phyloP scores from a whole-genome alignment of 805 yeast genomes.

The Vanderwaltozyma polyspora region DNA sequence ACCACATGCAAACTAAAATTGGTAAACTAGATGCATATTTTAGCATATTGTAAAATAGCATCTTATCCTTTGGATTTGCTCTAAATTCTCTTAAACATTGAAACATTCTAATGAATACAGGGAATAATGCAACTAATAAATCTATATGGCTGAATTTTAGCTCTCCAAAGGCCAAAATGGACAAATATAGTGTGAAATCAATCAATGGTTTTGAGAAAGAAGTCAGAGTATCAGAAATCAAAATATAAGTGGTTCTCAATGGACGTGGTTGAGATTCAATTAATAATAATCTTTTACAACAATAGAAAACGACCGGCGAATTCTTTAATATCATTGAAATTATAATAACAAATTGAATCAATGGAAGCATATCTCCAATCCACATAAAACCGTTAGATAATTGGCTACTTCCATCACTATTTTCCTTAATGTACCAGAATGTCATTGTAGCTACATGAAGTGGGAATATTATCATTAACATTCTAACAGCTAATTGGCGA shows the following conservation, averaged over 20 bases:
- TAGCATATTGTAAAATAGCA: constrained; percentile 57
- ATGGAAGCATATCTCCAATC: constrained; percentile 8
- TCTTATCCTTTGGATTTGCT: constrained; percentile 28
- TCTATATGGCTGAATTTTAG: constrained; percentile 14
- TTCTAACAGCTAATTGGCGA: constrained; percentile 15
- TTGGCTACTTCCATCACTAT: constrained; percentile 6
- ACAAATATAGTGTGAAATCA: constrained; percentile 51
- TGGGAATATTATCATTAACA: constrained; percentile 19
- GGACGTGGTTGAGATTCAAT: constrained; percentile 26
- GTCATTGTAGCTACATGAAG: constrained; percentile 7
- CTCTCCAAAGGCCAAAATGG: constrained; percentile 29
- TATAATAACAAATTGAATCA: constrained; percentile 14
- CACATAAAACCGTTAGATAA: neutral
- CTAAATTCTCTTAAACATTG: constrained; percentile 72
- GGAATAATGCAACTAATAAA: constrained; percentile 34
- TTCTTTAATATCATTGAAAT: constrained; percentile 15
- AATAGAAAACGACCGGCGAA: constrained; percentile 32
- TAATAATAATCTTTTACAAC: constrained; percentile 26
- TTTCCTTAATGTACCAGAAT: constrained; percentile 1
- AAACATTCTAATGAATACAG: constrained; percentile 62
- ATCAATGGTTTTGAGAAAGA: constrained; percentile 69
- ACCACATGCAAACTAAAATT: constrained; percentile 32
- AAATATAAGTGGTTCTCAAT: constrained; percentile 47
- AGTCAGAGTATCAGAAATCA: constrained; percentile 74
- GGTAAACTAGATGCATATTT: constrained; percentile 66